These are phyloP conservation scores for Curvularia eragrostidis DNA, from an alignment of 2,329 filamentous ascomycete species.

Conservation along the genomic window DNA sequence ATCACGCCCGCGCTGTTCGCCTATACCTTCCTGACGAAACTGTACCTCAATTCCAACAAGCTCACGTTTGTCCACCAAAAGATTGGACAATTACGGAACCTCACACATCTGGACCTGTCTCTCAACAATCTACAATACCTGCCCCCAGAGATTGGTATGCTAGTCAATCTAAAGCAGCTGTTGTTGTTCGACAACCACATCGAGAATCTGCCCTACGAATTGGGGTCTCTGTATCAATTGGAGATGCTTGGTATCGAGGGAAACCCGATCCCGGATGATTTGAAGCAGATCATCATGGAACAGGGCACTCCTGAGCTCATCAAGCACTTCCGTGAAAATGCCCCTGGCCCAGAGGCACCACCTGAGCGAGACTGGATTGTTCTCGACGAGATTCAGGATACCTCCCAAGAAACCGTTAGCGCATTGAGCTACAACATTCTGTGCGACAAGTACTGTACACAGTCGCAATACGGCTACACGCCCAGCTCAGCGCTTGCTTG, in stretches of 20 bases:
- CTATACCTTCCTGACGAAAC: conserved; percentile 87
- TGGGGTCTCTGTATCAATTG: conserved; percentile 87
- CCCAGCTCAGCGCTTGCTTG: conserved; percentile 81
- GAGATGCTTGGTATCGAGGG: conserved; percentile 92
- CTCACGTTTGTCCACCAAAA: conserved; percentile 78
- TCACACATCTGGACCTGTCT: conserved; percentile 86
- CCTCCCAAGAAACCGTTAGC: conserved; percentile 70
- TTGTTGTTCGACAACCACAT: conserved; percentile 91
- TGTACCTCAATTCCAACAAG: conserved; percentile 94
- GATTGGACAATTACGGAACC: conserved; percentile 81
- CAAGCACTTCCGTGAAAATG: conserved; percentile 80
- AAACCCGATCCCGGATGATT: conserved; percentile 77
- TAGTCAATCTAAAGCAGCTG: conserved; percentile 86
- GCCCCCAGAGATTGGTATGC: conserved; percentile 94
- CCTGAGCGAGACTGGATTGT: conserved; percentile 77
- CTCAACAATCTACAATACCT: conserved; percentile 83
- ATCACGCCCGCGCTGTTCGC: conserved; percentile 79
- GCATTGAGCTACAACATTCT: conserved; percentile 95
- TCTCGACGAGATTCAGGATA: conserved; percentile 65
- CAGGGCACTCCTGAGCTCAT: conserved; percentile 87
- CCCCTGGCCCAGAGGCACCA: conserved; percentile 80
- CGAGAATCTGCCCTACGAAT: conserved; percentile 78
- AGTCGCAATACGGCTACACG: conserved; percentile 86
- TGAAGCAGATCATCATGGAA: conserved; percentile 84
- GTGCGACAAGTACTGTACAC: conserved; percentile 90